Base-by-base conservation (phyloP, 2,329 filamentous ascomycete species). In the Colletotrichum spinosum region DNA sequence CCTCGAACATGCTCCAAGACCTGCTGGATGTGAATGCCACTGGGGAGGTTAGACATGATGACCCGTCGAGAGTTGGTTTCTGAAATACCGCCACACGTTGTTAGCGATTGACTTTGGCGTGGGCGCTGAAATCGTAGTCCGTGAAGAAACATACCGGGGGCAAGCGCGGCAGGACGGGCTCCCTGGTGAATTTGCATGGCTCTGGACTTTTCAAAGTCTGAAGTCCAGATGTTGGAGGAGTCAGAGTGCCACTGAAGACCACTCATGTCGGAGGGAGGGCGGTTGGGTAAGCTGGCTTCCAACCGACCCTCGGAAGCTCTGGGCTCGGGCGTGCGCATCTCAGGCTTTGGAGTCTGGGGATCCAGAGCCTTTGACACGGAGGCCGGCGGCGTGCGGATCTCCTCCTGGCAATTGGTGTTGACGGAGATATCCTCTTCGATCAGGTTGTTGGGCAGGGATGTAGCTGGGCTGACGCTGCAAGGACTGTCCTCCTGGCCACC, bases 1-100 rank as follows among this genome's bases (percentile, higher is more conserved):
- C 65, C 65, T 6, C 60, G 60, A 17, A 69, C 53, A 25, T 69
- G 65, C 12, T 65, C 53, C 15, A 69, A 38, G 33, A 68, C 48
- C 11, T 44, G 44, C 34, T 60, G 49, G 25, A 69, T 17, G 9
- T 68, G 65, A 1, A 52, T n/a, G 3, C 25, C 41, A 10, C 62
- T 44, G 4, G 67, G 65, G 25, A 69, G 37, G 8, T 58, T 55
- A 41, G 60, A 51, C 41, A 69, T 65, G 15, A 69, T 65, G 45
- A 69, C 53, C 3, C 42, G 50, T 3, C 65, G 60, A 17, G 56
- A 69, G 4, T 50, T 35, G 17, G 57, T 48, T n/a, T 63, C 63
- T 66, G 48, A 37, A 12, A 53, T 34, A 11, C 25, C 52, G 17
- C 49, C 10, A 8, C 49, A 33, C 45, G n/a, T 33, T 7, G 15